These are phyloP conservation scores for Cutaneotrichosporon mucoides DNA, from an alignment of 1,284 basidiomycete genomes.

Conservation along the genomic window DNA sequence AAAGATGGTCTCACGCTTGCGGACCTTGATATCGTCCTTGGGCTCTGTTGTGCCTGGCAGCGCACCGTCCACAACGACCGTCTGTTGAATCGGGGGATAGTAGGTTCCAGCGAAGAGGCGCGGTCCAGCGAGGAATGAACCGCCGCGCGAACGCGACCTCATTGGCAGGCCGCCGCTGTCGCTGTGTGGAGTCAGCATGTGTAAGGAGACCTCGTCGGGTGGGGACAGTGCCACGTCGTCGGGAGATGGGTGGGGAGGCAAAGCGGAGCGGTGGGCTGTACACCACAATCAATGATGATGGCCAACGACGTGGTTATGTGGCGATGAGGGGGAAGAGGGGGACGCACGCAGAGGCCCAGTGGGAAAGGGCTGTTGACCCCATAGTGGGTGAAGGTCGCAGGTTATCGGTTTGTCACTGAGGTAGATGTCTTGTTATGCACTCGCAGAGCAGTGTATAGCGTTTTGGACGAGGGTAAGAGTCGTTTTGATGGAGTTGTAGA, in stretches of 20 bases:
- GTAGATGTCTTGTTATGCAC: too few relatives aligned
- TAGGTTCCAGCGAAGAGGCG: background rate
- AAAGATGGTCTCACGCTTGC: conserved; percentile 61
- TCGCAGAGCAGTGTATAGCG: too few relatives aligned
- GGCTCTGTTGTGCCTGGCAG: conserved; percentile 7
- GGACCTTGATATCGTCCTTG: conserved; percentile 44
- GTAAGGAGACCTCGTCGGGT: too few relatives aligned
- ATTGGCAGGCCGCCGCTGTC: background rate
- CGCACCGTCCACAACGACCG: conserved; percentile 43
- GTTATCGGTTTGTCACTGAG: too few relatives aligned
- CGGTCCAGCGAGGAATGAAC: conserved; percentile 2
- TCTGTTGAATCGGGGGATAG: conserved; percentile 35
- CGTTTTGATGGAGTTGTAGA: too few relatives aligned
- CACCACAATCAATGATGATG: background rate
- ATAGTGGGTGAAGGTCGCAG: background rate
- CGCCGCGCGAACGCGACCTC: conserved; percentile 3
- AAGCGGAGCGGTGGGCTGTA: too few relatives aligned
- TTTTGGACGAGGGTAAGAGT: too few relatives aligned
- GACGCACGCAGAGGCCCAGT: conserved; percentile 1
- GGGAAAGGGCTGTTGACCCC: background rate
- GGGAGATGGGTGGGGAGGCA: too few relatives aligned
- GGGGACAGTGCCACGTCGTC: too few relatives aligned
- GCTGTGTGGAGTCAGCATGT: background rate
- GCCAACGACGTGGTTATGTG: background rate
- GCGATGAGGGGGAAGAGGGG: background rate